Conservation (phyloP, 2,329 filamentous ascomycete species). For the Colletotrichum melonis region DNA sequence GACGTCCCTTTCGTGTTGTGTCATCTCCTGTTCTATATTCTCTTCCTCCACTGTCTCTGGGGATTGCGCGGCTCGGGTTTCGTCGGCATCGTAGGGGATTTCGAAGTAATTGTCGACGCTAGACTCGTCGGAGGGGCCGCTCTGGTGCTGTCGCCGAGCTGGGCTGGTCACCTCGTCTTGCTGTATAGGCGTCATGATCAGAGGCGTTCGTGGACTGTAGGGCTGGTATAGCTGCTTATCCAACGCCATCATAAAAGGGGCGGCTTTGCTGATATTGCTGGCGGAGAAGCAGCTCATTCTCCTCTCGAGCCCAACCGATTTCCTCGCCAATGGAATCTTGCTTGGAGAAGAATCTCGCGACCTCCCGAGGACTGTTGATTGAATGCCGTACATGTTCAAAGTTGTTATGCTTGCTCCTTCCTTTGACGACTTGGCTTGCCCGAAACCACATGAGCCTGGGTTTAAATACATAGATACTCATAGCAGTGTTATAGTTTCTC, state of each 20-base stretch:
- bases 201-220: not conserved
- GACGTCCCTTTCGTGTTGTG: not conserved
- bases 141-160: not conserved
- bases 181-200: not conserved
- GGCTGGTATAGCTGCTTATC: slow-evolving; percentile 11
- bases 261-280: not conserved
- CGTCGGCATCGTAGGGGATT: not conserved
- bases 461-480: not conserved
- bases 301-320: not conserved
- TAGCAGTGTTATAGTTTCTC: not conserved
- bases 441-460: not conserved
- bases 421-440: not conserved
- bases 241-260: not conserved
- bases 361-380: not conserved
- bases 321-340: not conserved
- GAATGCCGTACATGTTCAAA: not conserved
- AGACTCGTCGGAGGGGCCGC: not conserved
- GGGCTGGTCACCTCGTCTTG: not conserved
- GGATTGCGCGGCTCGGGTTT: too few species aligned
- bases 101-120: not conserved
- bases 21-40: not conserved
- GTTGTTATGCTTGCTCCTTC: not conserved
- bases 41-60: too few species aligned
- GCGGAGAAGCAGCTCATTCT: not conserved
- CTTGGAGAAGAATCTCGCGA: not conserved